A percentile compares a stretch with the other conserved stretches of the same genome.
These are phyloP conservation scores for Bertia moriformis DNA, from an alignment of 2,329 filamentous ascomycete species.

Conservation along the genomic window DNA sequence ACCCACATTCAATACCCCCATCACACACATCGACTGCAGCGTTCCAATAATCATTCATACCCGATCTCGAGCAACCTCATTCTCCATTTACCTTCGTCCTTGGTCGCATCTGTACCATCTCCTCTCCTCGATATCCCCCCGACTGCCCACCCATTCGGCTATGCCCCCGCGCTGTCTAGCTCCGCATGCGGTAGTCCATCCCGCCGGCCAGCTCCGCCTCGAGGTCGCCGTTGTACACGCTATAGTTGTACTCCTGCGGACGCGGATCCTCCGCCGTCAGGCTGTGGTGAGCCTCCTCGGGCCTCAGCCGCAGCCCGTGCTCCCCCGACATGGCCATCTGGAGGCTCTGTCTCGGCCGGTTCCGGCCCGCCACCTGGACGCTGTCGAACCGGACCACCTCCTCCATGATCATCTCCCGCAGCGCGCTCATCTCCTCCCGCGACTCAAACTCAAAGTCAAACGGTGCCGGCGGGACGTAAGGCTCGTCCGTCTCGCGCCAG, in stretches of 20 bases:
- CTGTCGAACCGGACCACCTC: conserved; percentile 67
- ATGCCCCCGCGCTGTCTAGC: too few species aligned
- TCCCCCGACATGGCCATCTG: not conserved
- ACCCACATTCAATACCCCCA: too few species aligned
- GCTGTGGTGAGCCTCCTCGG: not conserved
- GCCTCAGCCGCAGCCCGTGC: not conserved
- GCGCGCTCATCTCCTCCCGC: conserved; percentile 85
- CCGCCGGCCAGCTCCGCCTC: not conserved
- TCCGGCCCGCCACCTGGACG: not conserved
- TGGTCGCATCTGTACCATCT: too few species aligned
- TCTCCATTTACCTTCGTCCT: too few species aligned
- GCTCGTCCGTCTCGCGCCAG: conserved; percentile 97
- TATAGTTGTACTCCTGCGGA: not conserved
- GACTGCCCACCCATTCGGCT: too few species aligned
- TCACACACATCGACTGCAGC: too few species aligned
- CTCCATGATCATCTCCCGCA: conserved; percentile 95
- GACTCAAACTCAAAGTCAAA: conserved; percentile 99
- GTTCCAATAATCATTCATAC: too few species aligned
- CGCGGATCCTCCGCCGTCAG: not conserved
- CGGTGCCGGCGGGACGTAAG: conserved; percentile 69
- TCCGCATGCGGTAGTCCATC: not conserved
- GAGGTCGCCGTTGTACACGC: not conserved
- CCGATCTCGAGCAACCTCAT: too few species aligned
- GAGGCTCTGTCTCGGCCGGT: not conserved
- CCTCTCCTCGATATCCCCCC: too few species aligned